A percentile compares a stretch with the other conserved stretches of the same genome.
Conservation (phyloP, 2,329 filamentous ascomycete genomes). For the Aspergillus proliferans region DNA sequence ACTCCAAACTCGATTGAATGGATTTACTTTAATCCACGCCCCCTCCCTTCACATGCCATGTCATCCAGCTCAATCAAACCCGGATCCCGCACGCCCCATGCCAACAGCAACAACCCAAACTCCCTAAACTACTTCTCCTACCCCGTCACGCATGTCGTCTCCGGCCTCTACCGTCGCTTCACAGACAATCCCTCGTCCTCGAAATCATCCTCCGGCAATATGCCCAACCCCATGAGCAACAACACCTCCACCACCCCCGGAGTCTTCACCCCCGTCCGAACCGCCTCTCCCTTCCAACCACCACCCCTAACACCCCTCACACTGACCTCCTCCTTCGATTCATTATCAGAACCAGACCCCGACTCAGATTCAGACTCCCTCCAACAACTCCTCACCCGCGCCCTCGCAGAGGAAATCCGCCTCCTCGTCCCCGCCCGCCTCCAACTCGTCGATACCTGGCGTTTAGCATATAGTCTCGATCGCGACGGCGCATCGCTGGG, state of each 20-base stretch:
- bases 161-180: constrained; percentile 63
- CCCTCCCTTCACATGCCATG: not conserved
- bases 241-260: constrained; percentile 24
- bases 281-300: constrained; percentile 73
- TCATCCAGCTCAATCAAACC: constrained; percentile 14
- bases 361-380: constrained; percentile 49
- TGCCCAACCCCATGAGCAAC: constrained; percentile 10
- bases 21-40: too few relatives aligned
- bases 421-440: constrained; percentile 79
- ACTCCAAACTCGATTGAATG: not conserved
- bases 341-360: constrained; percentile 43
- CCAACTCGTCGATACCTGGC: constrained; percentile 83
- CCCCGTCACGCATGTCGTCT: constrained; percentile 49
- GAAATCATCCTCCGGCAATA: constrained; percentile 14
- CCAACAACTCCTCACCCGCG: constrained; percentile 59
- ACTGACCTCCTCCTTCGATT: not conserved
- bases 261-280: constrained; percentile 48
- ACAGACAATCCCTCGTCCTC: constrained; percentile 33
- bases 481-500: constrained; percentile 82
- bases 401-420: constrained; percentile 86
- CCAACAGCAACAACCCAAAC: constrained; percentile 17
- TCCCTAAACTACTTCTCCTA: constrained; percentile 42
- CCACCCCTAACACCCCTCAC: constrained; percentile 63
- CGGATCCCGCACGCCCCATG: constrained; percentile 16
- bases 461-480: constrained; percentile 79